phyloP scores from a whole-genome alignment of 345 rosid genomes.

The Murraya koenigii region DNA sequence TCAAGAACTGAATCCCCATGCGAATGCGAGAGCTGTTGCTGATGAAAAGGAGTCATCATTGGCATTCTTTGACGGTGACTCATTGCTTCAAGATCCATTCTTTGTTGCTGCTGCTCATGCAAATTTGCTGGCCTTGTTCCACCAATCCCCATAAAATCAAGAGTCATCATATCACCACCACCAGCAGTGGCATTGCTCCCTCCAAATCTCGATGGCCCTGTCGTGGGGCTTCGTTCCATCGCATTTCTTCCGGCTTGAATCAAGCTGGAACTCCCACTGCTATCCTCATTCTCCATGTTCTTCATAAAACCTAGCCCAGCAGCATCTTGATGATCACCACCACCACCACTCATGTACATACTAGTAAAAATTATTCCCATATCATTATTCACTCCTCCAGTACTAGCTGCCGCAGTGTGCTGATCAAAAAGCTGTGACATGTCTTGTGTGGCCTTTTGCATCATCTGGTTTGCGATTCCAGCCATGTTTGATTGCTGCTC shows the following conservation, averaged over 20 bases:
- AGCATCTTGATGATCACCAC: slow-evolving; percentile 10
- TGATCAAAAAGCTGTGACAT: slow-evolving; percentile 37
- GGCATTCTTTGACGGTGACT: slow-evolving; percentile 43
- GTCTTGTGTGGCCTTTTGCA: slow-evolving; percentile 32
- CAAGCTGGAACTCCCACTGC: slow-evolving; percentile 18
- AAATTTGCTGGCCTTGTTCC: slow-evolving; percentile 31
- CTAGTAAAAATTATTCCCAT: slow-evolving; percentile 43
- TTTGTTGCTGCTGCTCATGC: slow-evolving; percentile 28
- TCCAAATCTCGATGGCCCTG: slow-evolving; percentile 30
- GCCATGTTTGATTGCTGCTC: slow-evolving; percentile 31
- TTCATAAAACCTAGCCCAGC: slow-evolving; percentile 24
- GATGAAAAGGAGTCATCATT: slow-evolving; percentile 43
- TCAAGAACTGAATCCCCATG: slow-evolving; percentile 46
- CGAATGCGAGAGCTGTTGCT: slow-evolving; percentile 45
- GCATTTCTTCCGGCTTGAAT: slow-evolving; percentile 25
- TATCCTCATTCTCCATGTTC: slow-evolving; percentile 29
- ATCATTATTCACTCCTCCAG: slow-evolving; percentile 31
- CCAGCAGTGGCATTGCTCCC: not conserved
- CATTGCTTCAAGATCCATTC: slow-evolving; percentile 42
- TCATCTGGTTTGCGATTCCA: slow-evolving; percentile 24
- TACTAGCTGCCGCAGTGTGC: slow-evolving; percentile 8
- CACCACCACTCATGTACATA: slow-evolving; percentile 32
- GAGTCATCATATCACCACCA: slow-evolving; percentile 38
- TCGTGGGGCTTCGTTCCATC: slow-evolving; percentile 13
- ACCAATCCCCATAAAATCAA: slow-evolving; percentile 62